Evolutionary conservation across 169 alveolate genomes (phyloP).

Genomic region (Cyclospora cayetanensis): DNA sequence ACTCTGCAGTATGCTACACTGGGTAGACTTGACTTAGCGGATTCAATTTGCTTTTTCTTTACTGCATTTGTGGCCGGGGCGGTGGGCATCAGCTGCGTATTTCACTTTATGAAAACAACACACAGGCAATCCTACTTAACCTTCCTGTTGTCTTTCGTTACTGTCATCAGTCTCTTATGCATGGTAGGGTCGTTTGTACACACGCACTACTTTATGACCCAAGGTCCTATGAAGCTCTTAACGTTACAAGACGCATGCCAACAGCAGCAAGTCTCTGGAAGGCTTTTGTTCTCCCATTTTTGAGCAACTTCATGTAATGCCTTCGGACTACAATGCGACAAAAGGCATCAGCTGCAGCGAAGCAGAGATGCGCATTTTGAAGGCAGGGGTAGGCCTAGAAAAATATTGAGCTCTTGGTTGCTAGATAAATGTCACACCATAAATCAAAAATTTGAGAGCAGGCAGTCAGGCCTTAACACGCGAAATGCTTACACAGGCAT

Average conservation of each 20-base stretch:
- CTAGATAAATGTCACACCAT: too few relatives aligned
- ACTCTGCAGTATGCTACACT: conserved; percentile 63
- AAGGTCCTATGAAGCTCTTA: not conserved
- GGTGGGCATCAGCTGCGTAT: conserved; percentile 53
- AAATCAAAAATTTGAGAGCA: too few relatives aligned
- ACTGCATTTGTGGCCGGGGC: conserved; percentile 63
- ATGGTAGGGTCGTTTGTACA: conserved; percentile 61
- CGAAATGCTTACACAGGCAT: too few relatives aligned
- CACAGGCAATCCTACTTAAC: conserved; percentile 65
- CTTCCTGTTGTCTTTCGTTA: conserved; percentile 56
- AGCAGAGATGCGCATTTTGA: too few relatives aligned
- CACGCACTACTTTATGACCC: not conserved
- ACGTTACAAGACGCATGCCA: conserved; percentile 56
- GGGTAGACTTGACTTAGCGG: conserved; percentile 46
- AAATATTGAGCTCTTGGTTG: too few relatives aligned
- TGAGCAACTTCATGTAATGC: not conserved
- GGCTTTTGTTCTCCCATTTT: conserved; percentile 28
- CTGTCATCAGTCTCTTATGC: conserved; percentile 24
- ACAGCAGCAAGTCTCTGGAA: conserved; percentile 12
- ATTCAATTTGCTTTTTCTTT: conserved; percentile 28
- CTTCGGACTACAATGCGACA: not conserved
- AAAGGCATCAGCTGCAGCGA: too few relatives aligned
- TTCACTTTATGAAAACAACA: not conserved
- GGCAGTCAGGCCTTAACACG: too few relatives aligned
- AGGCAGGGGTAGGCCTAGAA: too few relatives aligned